Conservation (phyloP, 768 basidiomycete species). For the Sporobolomyces pararoseus region DNA sequence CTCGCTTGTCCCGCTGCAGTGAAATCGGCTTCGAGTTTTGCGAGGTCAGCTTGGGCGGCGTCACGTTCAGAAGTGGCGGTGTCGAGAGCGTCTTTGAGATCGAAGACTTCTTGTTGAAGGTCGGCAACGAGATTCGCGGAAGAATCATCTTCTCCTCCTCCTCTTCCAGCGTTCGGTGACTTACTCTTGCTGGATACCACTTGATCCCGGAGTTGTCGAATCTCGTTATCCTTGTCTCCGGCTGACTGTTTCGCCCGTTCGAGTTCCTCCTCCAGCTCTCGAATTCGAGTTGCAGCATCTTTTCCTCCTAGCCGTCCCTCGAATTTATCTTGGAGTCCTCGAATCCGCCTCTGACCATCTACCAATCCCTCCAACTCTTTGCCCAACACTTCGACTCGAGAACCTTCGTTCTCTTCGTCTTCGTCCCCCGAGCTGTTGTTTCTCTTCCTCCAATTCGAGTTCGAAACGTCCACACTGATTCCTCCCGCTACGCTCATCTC, state of each 20-base stretch:
- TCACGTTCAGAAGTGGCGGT: slow-evolving; percentile 10
- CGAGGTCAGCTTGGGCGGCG: slow-evolving; percentile 19
- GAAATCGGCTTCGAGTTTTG: slow-evolving; percentile 19
- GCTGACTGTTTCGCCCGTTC: neutral
- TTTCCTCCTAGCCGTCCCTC: slow-evolving; percentile 15
- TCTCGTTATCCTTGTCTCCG: slow-evolving; percentile 16
- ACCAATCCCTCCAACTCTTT: slow-evolving; percentile 28
- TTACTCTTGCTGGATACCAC: neutral
- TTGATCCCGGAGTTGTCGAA: slow-evolving; percentile 2
- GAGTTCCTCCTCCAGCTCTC: slow-evolving; percentile 32
- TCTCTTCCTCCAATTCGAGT: neutral
- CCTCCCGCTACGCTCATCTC: slow-evolving; percentile 35
- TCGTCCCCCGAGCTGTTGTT: slow-evolving; percentile 3
- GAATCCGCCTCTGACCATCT: slow-evolving; percentile 14
- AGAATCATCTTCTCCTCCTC: neutral
- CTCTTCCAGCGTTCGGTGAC: neutral
- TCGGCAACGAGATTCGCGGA: slow-evolving; percentile 17
- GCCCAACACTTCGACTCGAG: slow-evolving; percentile 9
- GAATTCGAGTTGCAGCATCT: slow-evolving; percentile 9
- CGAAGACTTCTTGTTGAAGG: slow-evolving; percentile 42
- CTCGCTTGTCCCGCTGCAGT: slow-evolving; percentile 12
- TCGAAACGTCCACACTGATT: slow-evolving; percentile 18
- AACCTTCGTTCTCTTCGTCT: neutral
- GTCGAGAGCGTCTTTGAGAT: slow-evolving; percentile 39
- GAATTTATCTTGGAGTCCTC: slow-evolving; percentile 18